Evolutionary conservation across 2,329 filamentous ascomycete species (phyloP), one percentile per base, ranked within the genome.

Genomic region (Tolypocladium guangdongense): DNA sequence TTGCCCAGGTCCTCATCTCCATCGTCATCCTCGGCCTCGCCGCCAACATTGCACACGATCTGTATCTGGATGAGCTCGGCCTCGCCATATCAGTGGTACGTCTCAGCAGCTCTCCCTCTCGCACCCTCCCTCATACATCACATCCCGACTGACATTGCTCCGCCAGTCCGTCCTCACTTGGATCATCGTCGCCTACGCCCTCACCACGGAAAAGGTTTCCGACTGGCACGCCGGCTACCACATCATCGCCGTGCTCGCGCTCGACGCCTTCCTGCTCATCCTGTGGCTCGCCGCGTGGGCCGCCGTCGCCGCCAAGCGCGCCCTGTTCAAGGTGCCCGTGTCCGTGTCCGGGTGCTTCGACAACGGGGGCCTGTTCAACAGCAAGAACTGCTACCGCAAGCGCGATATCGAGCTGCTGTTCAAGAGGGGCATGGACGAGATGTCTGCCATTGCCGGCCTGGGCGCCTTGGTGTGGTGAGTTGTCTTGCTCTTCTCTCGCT

Each of bases 281-380:
- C 66, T 78, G 52, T 78, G 76, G 76, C 70, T 78, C 20, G 67
- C 72, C 0, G 67, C 69, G n/a, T 72, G 66, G 55, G 68, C 68
- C 18, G 67, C 72, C 30, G 66, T 67, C 16, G 75, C 75, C 10
- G 66, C 69, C 22, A 64, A 59, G 51, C 70, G 74, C 33, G 65
- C 67, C 36, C 55, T 55, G 20, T 77, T 72, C 59, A 62, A 57
- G 4, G 66, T 68, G 50, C 56, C 57, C 10, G 61, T 68, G 16
- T 50, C 38, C 4, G 69, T 72, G 3, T 57, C 38, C 11, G 62
- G 61, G 2, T 70, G 66, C 53, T 65, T 61, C 55, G 59, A 66
- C 18, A 68, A 75, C 55, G 73, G 73, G 45, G 71, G 69, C 58
- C 24, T 66, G 6, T 45, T 74, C 33, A 66, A 72, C 59, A 71